Conservation (phyloP, 2,329 filamentous ascomycete species). For the Setomelanomma holmii region DNA sequence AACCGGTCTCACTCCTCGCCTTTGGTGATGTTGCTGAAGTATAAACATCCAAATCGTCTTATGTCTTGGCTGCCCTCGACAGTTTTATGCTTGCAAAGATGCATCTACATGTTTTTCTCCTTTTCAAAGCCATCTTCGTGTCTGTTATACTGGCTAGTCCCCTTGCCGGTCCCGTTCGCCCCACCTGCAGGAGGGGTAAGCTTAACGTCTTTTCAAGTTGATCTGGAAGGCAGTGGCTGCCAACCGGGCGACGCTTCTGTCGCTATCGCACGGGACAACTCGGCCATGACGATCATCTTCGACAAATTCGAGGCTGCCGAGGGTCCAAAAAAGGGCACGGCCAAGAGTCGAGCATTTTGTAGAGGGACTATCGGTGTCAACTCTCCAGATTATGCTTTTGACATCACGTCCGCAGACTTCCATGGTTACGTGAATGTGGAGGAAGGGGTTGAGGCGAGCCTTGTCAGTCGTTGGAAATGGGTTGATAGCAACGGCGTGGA, state of each 20-base stretch:
- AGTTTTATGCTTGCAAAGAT: no score
- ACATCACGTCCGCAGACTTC: conserved; percentile 27
- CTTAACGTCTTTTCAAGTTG: conserved; percentile 22
- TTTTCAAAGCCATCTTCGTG: no score
- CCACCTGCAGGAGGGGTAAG: conserved; percentile 21
- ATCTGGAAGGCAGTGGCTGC: conserved; percentile 33
- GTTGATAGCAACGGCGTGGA: conserved; percentile 28
- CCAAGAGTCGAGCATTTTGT: conserved; percentile 33
- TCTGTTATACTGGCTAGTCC: neutral
- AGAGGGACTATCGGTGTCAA: conserved; percentile 27
- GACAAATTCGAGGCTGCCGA: conserved; percentile 35
- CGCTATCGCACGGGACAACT: conserved; percentile 27
- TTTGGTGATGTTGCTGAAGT: no score
- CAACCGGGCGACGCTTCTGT: conserved; percentile 27
- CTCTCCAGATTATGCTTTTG: conserved; percentile 28
- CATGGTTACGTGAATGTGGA: conserved; percentile 17
- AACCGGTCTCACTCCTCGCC: no score
- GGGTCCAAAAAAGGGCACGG: conserved; percentile 24
- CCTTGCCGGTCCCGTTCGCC: conserved; percentile 9
- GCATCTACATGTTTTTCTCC: no score
- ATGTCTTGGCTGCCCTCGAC: no score
- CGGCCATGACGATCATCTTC: conserved; percentile 33
- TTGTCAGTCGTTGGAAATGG: conserved; percentile 40
- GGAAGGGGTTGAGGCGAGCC: conserved; percentile 25
- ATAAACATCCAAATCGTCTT: no score